Percentiles rank a stretch among this genome's conserved stretches.
Evolutionary conservation across 2,329 filamentous ascomycete species (phyloP).

Genomic region (Diplodia sapinea): DNA sequence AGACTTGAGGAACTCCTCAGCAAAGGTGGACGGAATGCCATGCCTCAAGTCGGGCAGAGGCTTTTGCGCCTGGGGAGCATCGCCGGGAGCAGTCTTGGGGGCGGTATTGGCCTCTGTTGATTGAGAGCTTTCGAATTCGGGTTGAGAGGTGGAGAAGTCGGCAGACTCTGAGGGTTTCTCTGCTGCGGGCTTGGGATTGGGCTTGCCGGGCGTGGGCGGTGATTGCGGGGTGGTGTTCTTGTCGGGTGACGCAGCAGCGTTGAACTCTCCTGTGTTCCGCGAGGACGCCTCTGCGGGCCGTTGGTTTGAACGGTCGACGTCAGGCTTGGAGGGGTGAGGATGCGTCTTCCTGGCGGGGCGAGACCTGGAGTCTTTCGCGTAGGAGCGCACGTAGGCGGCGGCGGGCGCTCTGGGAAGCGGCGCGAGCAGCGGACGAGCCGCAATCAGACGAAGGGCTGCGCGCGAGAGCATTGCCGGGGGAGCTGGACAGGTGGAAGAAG

Average conservation of each 20-base stretch:
- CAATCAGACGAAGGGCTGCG: conserved; percentile 43
- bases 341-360: conserved; percentile 35
- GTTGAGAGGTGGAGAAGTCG: conserved; percentile 43
- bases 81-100: conserved; percentile 49
- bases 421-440: conserved; percentile 38
- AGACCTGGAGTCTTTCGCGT: conserved; percentile 36
- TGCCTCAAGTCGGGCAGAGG: conserved; percentile 90
- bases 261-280: conserved; percentile 47
- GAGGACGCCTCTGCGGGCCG: conserved; percentile 38
- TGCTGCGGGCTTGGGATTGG: neutral
- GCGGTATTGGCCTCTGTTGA: conserved; percentile 46
- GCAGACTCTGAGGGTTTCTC: conserved; percentile 30
- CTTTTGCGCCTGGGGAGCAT: conserved; percentile 59
- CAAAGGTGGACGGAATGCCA: conserved; percentile 90
- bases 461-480: conserved; percentile 43
- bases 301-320: neutral
- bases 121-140: conserved; percentile 46
- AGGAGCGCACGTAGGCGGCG: conserved; percentile 37
- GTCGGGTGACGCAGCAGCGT: conserved; percentile 38
- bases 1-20: conserved; percentile 68
- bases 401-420: conserved; percentile 40
- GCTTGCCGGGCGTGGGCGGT: conserved; percentile 38
- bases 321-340: conserved; percentile 36
- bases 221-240: conserved; percentile 40
- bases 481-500: conserved; percentile 6